Base-by-base conservation (phyloP, 345 rosid species). In the Melastoma malabathricum region DNA sequence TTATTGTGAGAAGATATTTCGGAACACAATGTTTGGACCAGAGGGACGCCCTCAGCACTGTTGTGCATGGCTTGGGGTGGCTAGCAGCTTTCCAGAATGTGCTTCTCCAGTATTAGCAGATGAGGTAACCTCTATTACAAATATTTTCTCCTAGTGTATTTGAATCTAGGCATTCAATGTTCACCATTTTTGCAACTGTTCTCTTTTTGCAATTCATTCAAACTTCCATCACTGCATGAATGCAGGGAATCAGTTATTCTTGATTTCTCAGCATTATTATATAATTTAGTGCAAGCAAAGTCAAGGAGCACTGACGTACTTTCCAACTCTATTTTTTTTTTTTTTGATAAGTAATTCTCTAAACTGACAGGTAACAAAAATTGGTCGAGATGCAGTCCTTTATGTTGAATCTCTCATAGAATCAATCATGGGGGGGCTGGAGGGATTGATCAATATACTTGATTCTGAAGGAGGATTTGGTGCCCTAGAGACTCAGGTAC, bases 21-120 rank as follows among this genome's bases (percentile, higher is more conserved):
- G 97, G 64, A 92, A 88, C 76, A 92, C 99, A 57, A 92, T 92
- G 99, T 92, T 92, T 77, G 97, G 99, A 48, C 97, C 97, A 58
- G 99, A 92, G 75, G 99, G 99, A 59, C 94, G 97, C 62, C 99
- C 97, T 54, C 99, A 92, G 64, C 99, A 92, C 67, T 92, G 99
- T 56, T 92, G 99, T 83, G 97, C 99, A 58, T 92, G 99, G 99
- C 95, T 92, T 64, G 89, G 99, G 63, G 95, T 85, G 69, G 99
- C 97, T 59, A 81, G 97, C 70, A 88, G 97, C 61, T 92, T 92
- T 63, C 95, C 92, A 31, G 97, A 88, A 64, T 92, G 99, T 70
- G 90, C 97, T 73, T 92, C 97, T 54, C 67, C 90, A 52, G 76
- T 92, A 64, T 75, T 88, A 65, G 86, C 97, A 2, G 99, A 92